Conservation (phyloP, 2,329 filamentous ascomycete species). For the Aspergillus intermedius region DNA sequence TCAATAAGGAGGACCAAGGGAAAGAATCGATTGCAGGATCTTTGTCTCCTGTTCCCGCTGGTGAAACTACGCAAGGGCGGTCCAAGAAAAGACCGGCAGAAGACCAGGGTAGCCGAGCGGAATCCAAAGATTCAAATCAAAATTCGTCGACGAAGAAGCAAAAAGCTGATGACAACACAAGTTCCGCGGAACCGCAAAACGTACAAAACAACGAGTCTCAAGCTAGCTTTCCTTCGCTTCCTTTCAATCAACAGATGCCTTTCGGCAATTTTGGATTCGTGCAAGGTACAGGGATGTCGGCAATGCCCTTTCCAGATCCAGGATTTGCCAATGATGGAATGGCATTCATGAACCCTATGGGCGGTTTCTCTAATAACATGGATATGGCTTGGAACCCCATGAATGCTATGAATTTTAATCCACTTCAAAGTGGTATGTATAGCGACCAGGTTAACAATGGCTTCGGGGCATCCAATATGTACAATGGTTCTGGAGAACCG, state of each 20-base stretch:
- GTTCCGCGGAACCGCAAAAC: slow-evolving; percentile 3
- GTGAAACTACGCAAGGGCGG: slow-evolving; percentile 28
- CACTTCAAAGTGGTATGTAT: slow-evolving; percentile 31
- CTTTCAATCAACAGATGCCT: slow-evolving; percentile 32
- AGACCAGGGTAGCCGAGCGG: slow-evolving; percentile 52
- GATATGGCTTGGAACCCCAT: slow-evolving; percentile 39
- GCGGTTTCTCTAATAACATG: slow-evolving; percentile 27
- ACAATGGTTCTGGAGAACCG: slow-evolving; percentile 22
- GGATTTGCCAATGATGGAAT: slow-evolving; percentile 26
- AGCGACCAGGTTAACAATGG: slow-evolving; percentile 25
- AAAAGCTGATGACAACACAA: slow-evolving; percentile 34
- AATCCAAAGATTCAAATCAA: slow-evolving; percentile 39
- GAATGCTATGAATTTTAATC: slow-evolving; percentile 37
- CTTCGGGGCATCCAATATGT: slow-evolving; percentile 29
- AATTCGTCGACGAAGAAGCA: slow-evolving; percentile 36
- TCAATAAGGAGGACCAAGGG: slow-evolving; percentile 12
- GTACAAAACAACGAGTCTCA: slow-evolving; percentile 12
- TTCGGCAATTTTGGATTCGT: slow-evolving; percentile 27
- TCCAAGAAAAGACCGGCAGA: slow-evolving; percentile 80
- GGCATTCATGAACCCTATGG: slow-evolving; percentile 38
- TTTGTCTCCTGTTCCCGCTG: slow-evolving; percentile 26
- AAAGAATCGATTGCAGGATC: slow-evolving; percentile 12
- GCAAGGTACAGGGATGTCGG: slow-evolving; percentile 24
- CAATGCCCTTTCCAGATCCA: slow-evolving; percentile 29
- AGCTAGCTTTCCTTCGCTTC: slow-evolving; percentile 10